Conservation (phyloP, 495 filamentous ascomycete species). For the Penicillium turbatum region DNA sequence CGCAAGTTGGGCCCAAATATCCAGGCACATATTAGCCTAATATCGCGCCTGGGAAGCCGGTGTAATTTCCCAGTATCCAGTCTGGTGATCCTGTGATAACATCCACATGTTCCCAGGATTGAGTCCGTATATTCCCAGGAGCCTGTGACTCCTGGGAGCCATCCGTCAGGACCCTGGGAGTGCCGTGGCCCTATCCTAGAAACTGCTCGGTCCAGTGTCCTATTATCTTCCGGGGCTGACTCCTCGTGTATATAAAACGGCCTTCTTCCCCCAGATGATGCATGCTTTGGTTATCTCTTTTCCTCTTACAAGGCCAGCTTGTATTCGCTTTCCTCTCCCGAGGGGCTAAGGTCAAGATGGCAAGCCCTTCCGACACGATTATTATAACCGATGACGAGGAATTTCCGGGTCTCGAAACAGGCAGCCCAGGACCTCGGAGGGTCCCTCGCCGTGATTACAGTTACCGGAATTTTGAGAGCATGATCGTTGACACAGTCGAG, state of each 20-base stretch:
- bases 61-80: no score
- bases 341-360: not conserved
- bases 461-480: not conserved
- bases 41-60: no score
- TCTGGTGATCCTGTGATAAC: no score
- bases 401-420: slow-evolving; percentile 4
- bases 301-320: not conserved
- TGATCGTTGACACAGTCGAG: not conserved
- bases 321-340: no score
- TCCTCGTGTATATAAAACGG: slow-evolving; percentile 1
- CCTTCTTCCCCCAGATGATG: not conserved
- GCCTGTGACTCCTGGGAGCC: no score
- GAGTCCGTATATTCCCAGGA: no score
- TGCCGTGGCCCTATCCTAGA: no score
- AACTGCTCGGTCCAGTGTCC: not conserved
- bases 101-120: no score
- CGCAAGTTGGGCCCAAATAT: no score
- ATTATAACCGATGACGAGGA: slow-evolving; percentile 7
- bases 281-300: slow-evolving; percentile 9
- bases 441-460: slow-evolving; percentile 1
- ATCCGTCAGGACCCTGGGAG: no score
- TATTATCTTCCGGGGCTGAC: not conserved
- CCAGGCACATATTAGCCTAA: no score
- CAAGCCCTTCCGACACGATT: slow-evolving; percentile 2
- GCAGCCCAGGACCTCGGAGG: slow-evolving; percentile 3